Base-by-base conservation (phyloP, 257 asterid species). In the Leonotis leonurus region DNA sequence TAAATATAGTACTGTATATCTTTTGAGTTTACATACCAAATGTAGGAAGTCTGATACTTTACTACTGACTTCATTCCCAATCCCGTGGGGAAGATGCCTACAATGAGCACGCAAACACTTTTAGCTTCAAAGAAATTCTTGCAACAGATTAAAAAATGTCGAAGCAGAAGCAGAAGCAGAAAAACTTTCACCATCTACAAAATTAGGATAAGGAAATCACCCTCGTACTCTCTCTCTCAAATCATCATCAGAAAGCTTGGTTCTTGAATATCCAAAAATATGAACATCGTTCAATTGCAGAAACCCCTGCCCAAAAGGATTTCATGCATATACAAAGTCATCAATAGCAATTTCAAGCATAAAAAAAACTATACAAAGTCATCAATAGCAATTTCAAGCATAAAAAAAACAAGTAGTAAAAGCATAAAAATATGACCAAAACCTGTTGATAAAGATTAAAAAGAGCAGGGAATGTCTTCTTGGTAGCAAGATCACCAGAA, bases 401-500 rank as follows among this genome's bases (percentile, higher is more conserved):
- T n/a, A n/a, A n/a, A n/a, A n/a, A n/a, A n/a, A n/a, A n/a, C n/a
- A n/a, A n/a, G n/a, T n/a, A 52, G 57, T 39, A 39, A 39, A 39
- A 39, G 45, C 45, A 37, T 37, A 37, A 46, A 54, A 56, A 57
- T 57, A 52, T 32, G 32, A 51, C 30, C 20, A 39, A 39, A 54
- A 89, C 99, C 99, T 92, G 96, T 0, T 87, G 86, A 41, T 83
- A 92, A 71, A 92, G 96, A 78, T 92, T 89, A 69, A 78, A 89
- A 59, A 89, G 97, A 1, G 99, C 99, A 24, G 99, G 99, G 65
- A 92, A 92, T 17, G 99, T 92, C 84, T 92, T 92, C 79, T 89
- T 92, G 73, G 89, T 92, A 70, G 99, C 99, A 79, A 92, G 99
- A 86, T 92, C 99, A 70, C 99, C 99, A 9, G 99, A 92, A 59